Evolutionary conservation across 2,329 filamentous ascomycete genomes (phyloP).

Genomic region (Microcera coccophila): DNA sequence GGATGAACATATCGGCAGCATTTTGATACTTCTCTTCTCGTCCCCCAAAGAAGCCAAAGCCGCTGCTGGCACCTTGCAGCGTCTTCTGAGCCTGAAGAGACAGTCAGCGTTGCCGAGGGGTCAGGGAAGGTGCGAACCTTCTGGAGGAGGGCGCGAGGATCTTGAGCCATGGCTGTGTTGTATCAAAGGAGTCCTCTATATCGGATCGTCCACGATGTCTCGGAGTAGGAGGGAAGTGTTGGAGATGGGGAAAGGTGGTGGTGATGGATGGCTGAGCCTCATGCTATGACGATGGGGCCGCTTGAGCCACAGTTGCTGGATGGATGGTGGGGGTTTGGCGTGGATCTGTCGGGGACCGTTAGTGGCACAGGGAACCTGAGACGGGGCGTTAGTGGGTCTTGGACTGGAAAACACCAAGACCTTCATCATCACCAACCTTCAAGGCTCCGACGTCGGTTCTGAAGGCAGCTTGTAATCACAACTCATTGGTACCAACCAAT

Average conservation of each 20-base stretch:
- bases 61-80: slow-evolving; percentile 66
- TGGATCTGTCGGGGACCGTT: background rate
- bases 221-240: background rate
- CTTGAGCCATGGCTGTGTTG: slow-evolving; percentile 60
- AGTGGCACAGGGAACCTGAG: background rate
- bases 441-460: no score
- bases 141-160: slow-evolving; percentile 73
- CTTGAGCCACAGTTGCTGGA: slow-evolving; percentile 19
- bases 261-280: slow-evolving; percentile 1
- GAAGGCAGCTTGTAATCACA: no score
- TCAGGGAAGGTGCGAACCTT: slow-evolving; percentile 51
- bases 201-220: background rate
- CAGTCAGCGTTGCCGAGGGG: slow-evolving; percentile 19
- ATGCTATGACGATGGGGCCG: slow-evolving; percentile 24
- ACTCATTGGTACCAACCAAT: no score
- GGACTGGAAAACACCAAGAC: background rate
- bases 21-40: slow-evolving; percentile 84
- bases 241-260: slow-evolving; percentile 10
- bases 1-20: slow-evolving; percentile 80
- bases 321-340: background rate
- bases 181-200: background rate
- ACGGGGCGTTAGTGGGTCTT: background rate
- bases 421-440: background rate
- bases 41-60: slow-evolving; percentile 87
- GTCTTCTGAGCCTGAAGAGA: slow-evolving; percentile 76